Conservation (phyloP, 2,329 filamentous ascomycete genomes). For the Plenodomus tracheiphilus region DNA sequence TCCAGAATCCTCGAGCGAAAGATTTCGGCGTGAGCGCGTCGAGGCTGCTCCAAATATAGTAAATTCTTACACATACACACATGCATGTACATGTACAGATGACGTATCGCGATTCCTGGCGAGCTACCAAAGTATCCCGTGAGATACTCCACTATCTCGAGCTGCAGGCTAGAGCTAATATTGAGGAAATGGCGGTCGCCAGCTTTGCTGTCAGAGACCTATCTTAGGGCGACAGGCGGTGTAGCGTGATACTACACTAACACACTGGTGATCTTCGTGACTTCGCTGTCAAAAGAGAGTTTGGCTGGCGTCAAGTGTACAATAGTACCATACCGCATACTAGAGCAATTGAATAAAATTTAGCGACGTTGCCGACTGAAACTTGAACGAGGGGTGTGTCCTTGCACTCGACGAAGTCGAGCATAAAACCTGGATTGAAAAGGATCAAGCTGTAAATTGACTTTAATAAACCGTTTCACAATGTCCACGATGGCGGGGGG, state of each 20-base stretch:
- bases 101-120: not conserved
- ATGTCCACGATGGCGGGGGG: no score
- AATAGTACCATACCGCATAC: not conserved
- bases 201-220: not conserved
- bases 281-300: not conserved
- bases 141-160: not conserved
- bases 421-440: no score
- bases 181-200: not conserved
- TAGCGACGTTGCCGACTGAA: not conserved
- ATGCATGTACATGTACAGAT: not conserved
- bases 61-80: not conserved
- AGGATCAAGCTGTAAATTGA: no score
- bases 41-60: not conserved
- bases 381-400: no score
- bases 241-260: not conserved
- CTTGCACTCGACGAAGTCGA: no score
- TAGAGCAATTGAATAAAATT: not conserved
- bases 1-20: not conserved
- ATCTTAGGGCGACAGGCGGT: not conserved
- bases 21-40: not conserved
- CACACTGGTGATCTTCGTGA: not conserved
- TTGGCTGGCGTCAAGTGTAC: not conserved
- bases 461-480: no score
- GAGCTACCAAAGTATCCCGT: not conserved
- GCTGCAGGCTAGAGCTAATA: not conserved